phyloP scores from a whole-genome alignment of 2,329 filamentous ascomycete species.

The Colletotrichum sidae region DNA sequence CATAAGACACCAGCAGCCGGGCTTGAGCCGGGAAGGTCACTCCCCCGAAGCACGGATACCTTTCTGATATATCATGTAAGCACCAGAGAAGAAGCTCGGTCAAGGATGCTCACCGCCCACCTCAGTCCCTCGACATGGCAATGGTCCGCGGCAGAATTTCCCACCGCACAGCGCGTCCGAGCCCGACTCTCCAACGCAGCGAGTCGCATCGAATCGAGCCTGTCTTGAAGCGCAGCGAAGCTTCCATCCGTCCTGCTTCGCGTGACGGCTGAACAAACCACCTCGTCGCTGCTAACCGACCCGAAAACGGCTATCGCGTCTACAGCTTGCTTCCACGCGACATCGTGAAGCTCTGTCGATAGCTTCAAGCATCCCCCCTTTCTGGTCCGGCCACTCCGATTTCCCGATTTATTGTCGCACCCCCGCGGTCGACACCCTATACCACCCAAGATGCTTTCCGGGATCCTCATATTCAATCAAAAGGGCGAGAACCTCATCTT shows the following conservation, averaged over 20 bases:
- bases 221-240: slow-evolving; percentile 5
- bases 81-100: not conserved
- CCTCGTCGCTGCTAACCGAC: slow-evolving; percentile 22
- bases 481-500: slow-evolving; percentile 99
- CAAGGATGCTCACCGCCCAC: slow-evolving; percentile 20
- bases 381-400: no score
- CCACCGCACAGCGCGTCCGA: slow-evolving; percentile 12
- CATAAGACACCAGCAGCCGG: not conserved
- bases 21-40: not conserved
- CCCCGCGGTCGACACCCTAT: slow-evolving; percentile 1
- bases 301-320: not conserved
- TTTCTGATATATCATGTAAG: slow-evolving; percentile 23
- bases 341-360: not conserved
- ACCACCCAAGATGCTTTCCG: slow-evolving; percentile 85
- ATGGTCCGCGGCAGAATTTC: slow-evolving; percentile 35
- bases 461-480: slow-evolving; percentile 98
- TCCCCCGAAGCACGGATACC: not conserved
- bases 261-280: slow-evolving; percentile 22
- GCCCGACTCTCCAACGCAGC: slow-evolving; percentile 27
- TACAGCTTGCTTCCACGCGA: not conserved
- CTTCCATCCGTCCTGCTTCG: slow-evolving; percentile 4
- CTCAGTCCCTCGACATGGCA: slow-evolving; percentile 1
- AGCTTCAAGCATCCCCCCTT: slow-evolving; percentile 1
- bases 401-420: not conserved
- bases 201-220: slow-evolving; percentile 12